phyloP scores from a whole-genome alignment of 208 protist species.

The Sergeia podlipaevii region DNA sequence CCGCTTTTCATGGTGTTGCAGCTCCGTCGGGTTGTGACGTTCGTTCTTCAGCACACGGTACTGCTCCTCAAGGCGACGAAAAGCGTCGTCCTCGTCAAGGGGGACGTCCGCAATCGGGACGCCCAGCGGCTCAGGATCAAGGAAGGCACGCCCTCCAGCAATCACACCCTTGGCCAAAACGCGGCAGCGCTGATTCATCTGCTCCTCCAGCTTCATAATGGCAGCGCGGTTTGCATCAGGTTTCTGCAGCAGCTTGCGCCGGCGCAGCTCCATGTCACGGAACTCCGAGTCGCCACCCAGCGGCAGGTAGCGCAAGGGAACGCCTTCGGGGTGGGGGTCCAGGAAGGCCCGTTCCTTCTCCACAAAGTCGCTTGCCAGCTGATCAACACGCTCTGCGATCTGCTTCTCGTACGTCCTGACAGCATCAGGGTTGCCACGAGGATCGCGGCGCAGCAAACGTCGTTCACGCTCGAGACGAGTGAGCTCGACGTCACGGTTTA shows the following conservation, averaged over 20 bases:
- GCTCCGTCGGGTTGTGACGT: slow-evolving; percentile 12
- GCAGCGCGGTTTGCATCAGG: slow-evolving; percentile 19
- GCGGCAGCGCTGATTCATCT: slow-evolving; percentile 70
- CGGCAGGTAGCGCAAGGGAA: slow-evolving; percentile 71
- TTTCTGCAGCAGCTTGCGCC: slow-evolving; percentile 29
- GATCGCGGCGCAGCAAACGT: slow-evolving; percentile 34
- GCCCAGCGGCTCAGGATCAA: slow-evolving; percentile 60
- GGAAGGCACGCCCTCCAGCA: slow-evolving; percentile 52
- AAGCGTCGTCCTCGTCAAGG: slow-evolving; percentile 61
- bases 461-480: slow-evolving; percentile 68
- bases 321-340: slow-evolving; percentile 67
- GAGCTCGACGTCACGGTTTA: slow-evolving; percentile 68
- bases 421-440: slow-evolving; percentile 39
- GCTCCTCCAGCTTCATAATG: slow-evolving; percentile 36
- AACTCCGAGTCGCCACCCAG: slow-evolving; percentile 65
- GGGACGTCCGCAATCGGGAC: slow-evolving; percentile 66
- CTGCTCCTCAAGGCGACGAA: slow-evolving; percentile 71
- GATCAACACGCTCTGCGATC: slow-evolving; percentile 55
- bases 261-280: slow-evolving; percentile 52
- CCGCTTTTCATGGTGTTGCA: slow-evolving; percentile 44
- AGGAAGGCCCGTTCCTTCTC: slow-evolving; percentile 72
- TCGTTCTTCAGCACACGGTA: slow-evolving; percentile 47
- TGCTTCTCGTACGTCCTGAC: slow-evolving; percentile 60
- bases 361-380: slow-evolving; percentile 65
- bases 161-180: slow-evolving; percentile 61